Base-by-base conservation (phyloP, 768 basidiomycete genomes). In the Amanita jacksonii region DNA sequence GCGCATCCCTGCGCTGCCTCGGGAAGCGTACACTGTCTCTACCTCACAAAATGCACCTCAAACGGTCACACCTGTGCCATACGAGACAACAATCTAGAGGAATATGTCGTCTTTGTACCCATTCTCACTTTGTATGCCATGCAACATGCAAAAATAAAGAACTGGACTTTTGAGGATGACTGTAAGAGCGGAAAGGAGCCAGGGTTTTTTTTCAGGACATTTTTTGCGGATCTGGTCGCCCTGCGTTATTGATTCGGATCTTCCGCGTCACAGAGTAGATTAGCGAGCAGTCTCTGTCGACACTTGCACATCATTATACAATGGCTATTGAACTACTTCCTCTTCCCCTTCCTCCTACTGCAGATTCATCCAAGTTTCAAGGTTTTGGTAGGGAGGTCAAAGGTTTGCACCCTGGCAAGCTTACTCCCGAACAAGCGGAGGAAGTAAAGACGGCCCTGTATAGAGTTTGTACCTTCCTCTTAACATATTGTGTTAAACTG, bases 21-120 rank as follows among this genome's bases (percentile, higher is more conserved):
- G 93, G 51, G 80, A 78, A 54, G 73, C 89, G 22, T 78, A 67
- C 64, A 77, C 73, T 56, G 82, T 98, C 63, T 81, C 83, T 45
- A 65, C 72, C 49, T 60, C 62, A 49, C 73, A 76, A 52, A 97
- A 97, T 68, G 68, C 74, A 37, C 89, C 96, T 41, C 84, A 94
- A 70, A 98, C 96, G 47, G 89, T 99, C 66, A 77, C 75, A 52
- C 91, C 93, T 54, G 73, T 92, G 56, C 79, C 77, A 53, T 98
- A 97, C 77, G 94, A 94, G 81, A 96, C 91, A 53, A 91, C 83
- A 56, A 94, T 96, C 68, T 96, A 80, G 81, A 65, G 52, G 62
- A 52, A 41, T 49, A 38, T 33, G 27, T 40, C 41, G 46, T 51
- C 28, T 34, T 48, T 42, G n/a, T 37, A 37, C 50, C 44, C 41